Percentiles rank a stretch among this genome's conserved stretches.
Conservation (phyloP, 1,139 yeast species). For the Nakaseomyces bracarensis region DNA sequence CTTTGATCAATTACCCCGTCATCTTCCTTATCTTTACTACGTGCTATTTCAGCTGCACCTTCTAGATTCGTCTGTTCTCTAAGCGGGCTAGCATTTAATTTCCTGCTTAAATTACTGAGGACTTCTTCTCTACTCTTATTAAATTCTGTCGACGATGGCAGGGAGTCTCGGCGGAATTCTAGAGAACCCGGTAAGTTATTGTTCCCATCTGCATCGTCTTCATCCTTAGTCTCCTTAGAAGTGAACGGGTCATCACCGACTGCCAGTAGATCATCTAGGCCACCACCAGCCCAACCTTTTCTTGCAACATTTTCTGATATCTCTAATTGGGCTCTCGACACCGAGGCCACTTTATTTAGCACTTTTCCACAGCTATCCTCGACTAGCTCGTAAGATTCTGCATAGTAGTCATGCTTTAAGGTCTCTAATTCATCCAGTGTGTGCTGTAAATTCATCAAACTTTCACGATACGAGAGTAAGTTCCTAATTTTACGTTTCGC, state of each 20-base stretch:
- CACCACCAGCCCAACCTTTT: constrained; percentile 85
- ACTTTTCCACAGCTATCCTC: constrained; percentile 51
- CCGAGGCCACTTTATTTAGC: constrained; percentile 49
- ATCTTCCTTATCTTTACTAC: constrained; percentile 9
- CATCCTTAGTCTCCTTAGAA: constrained; percentile 13
- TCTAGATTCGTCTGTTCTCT: no score
- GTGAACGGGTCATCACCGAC: constrained; percentile 48
- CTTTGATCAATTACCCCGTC: constrained; percentile 4
- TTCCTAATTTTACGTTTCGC: constrained; percentile 52
- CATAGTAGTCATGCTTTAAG: constrained; percentile 66
- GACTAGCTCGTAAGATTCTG: constrained; percentile 49
- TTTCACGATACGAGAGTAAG: constrained; percentile 54
- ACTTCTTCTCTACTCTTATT: background rate
- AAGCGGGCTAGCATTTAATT: no score
- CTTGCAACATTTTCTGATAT: constrained; percentile 73
- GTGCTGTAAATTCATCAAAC: constrained; percentile 56
- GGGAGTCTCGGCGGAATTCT: no score
- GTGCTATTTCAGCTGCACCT: background rate
- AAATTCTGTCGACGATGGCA: constrained; percentile 10
- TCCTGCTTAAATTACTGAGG: background rate
- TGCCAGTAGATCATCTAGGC: constrained; percentile 58
- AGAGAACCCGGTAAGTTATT: no score
- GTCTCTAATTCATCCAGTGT: constrained; percentile 74
- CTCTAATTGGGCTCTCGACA: constrained; percentile 72
- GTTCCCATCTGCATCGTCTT: constrained; percentile 14